Conservation (phyloP, 257 asterid species). For the Salvia rosmarinus region DNA sequence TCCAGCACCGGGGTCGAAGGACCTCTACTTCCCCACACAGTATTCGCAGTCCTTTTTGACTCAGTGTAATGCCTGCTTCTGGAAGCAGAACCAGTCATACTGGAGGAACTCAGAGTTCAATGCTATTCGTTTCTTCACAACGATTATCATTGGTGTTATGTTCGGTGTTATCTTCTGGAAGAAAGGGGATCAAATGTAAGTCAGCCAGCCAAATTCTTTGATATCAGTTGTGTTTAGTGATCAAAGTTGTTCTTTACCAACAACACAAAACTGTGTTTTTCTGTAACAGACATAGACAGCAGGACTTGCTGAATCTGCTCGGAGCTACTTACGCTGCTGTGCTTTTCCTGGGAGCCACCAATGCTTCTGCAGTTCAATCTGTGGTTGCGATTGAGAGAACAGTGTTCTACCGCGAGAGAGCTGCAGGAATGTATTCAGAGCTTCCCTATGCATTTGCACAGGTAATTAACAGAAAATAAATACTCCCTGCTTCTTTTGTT, state of each 20-base stretch:
- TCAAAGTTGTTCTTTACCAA: background rate
- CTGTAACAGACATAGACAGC: slow-evolving; percentile 61
- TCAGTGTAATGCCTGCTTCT: slow-evolving; percentile 55
- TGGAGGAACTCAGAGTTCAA: slow-evolving; percentile 59
- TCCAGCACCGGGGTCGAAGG: slow-evolving; percentile 44
- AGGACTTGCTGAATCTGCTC: slow-evolving; percentile 71
- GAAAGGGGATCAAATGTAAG: slow-evolving; percentile 47
- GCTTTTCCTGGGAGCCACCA: slow-evolving; percentile 79
- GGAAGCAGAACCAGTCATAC: slow-evolving; percentile 56
- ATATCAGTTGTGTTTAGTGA: background rate
- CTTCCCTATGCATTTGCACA: slow-evolving; percentile 88
- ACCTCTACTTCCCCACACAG: slow-evolving; percentile 43
- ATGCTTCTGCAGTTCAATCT: slow-evolving; percentile 75
- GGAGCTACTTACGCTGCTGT: slow-evolving; percentile 88
- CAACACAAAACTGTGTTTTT: background rate
- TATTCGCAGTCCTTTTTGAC: slow-evolving; percentile 50
- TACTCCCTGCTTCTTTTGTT: background rate
- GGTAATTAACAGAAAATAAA: slow-evolving; percentile 36
- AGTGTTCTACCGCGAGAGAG: slow-evolving; percentile 85
- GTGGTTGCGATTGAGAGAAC: slow-evolving; percentile 77
- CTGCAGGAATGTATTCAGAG: slow-evolving; percentile 90
- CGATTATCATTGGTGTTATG: slow-evolving; percentile 40
- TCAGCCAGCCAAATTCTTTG: background rate
- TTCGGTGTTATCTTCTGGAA: slow-evolving; percentile 71
- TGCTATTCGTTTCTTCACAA: slow-evolving; percentile 55